Base-by-base conservation (phyloP, 108 stramenopile genomes). In the Cyclotella baltica region DNA sequence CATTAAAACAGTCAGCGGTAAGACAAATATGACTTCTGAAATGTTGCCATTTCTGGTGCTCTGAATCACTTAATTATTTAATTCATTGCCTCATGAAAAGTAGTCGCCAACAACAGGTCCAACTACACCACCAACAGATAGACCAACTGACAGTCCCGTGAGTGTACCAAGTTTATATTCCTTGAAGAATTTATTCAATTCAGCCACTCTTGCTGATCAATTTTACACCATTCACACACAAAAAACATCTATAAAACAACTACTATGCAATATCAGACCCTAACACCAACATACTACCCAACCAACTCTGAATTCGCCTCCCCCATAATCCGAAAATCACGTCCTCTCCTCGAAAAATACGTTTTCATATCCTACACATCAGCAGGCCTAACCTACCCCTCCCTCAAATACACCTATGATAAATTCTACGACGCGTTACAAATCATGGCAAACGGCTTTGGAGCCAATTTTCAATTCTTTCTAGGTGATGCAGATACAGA, bases 331-430 rank as follows among this genome's bases (percentile, higher is more conserved):
- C 63, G 63, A 0, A 38, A 38, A 38, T 40, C 63, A 9, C 63
- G 46, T 23, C 0, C 30, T 5, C 59, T 46, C 27, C 67, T 80
- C 43, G 79, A 80, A 68, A 35, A 73, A 19, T 68, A 63, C 27
- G 67, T 80, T 0, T 66, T 80, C 16, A 68, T 73, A 28, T 72
- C 72, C 33, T 67, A 80, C 59, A 53, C 65, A 18, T 58, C 56
- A 0, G 23, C 58, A 25, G 79, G 72, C 9, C 34, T 69, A 25
- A 22, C 79, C 22, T 73, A 73, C 51, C 79, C 72, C 0, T 73
- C 72, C 33, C 58, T 51, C 20, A 59, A 46, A 22, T 80, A 80
- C 28, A 73, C 67, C 35, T 80, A 62, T 58, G 72, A 80, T n/a
- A 10, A 18, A 40, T 53, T 80, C 23, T 47, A 62, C n/a, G 28